Percentiles rank a stretch among this genome's conserved stretches.
Conservation (phyloP, 2,329 filamentous ascomycete species). For the Xylariales sp. region DNA sequence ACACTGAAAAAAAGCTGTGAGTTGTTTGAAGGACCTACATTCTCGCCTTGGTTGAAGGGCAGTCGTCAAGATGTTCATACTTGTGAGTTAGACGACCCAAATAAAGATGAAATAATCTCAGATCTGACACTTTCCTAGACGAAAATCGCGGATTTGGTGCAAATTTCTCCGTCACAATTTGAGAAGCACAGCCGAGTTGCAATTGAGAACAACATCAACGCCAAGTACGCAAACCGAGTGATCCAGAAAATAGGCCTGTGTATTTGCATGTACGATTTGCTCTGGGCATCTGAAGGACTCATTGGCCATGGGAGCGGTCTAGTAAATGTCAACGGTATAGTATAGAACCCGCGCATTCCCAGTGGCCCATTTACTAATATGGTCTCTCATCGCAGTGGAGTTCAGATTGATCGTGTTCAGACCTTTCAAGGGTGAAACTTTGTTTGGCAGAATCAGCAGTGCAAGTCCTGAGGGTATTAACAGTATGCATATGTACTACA, state of each 20-base stretch:
- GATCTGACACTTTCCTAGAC: constrained; percentile 50
- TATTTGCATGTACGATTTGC: constrained; percentile 86
- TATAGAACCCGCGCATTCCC: neutral
- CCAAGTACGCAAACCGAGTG: constrained; percentile 88
- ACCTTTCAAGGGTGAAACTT: constrained; percentile 91
- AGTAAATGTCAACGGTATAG: constrained; percentile 75
- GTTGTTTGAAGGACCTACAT: too few species aligned
- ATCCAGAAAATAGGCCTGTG: constrained; percentile 94
- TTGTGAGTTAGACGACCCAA: constrained; percentile 4
- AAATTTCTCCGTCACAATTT: constrained; percentile 87
- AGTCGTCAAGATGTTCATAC: constrained; percentile 7
- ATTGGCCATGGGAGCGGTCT: constrained; percentile 90
- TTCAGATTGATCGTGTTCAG: constrained; percentile 93
- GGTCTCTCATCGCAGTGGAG: constrained; percentile 56
- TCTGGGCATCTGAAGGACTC: constrained; percentile 85
- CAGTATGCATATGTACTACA: constrained; percentile 36
- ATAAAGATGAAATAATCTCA: neutral
- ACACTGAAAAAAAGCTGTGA: too few species aligned
- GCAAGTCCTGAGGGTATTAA: constrained; percentile 69
- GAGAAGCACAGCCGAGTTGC: constrained; percentile 75
- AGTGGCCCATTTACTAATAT: neutral
- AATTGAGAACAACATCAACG: constrained; percentile 94
- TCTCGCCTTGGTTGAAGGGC: too few species aligned
- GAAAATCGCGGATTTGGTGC: constrained; percentile 89
- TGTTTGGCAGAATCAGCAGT: constrained; percentile 78